phyloP scores from a whole-genome alignment of 331 rosid genomes.

The Acacia pycnantha region DNA sequence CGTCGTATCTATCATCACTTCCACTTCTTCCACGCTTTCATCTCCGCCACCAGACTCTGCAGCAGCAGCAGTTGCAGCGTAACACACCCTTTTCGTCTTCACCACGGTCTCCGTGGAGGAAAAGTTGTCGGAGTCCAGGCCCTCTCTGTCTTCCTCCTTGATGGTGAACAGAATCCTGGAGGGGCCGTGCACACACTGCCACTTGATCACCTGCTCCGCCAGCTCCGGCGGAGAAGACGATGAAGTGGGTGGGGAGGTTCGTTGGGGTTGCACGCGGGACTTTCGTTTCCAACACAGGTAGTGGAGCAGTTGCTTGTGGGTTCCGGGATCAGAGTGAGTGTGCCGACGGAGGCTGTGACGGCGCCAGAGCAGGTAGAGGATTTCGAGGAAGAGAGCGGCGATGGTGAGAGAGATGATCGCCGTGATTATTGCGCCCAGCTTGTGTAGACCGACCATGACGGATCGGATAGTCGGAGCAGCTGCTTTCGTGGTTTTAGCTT shows the following conservation, averaged over 20 bases:
- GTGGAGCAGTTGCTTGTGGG: conserved; percentile 19
- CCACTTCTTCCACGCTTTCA: conserved; percentile 21
- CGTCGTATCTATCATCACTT: conserved; percentile 44
- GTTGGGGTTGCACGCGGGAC: conserved; percentile 62
- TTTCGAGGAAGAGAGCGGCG: conserved; percentile 43
- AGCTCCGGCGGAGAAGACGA: conserved; percentile 33
- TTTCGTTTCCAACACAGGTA: conserved; percentile 37
- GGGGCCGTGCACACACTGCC: conserved; percentile 47
- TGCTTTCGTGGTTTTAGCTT: background rate
- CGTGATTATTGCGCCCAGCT: conserved; percentile 46
- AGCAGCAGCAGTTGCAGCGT: background rate
- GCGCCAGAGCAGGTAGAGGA: conserved; percentile 56
- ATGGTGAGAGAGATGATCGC: conserved; percentile 47
- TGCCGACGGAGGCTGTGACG: conserved; percentile 40
- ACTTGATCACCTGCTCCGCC: conserved; percentile 57
- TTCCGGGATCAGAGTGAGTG: background rate
- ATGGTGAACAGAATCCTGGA: conserved; percentile 74
- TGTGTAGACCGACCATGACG: conserved; percentile 52
- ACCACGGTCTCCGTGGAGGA: conserved; percentile 29
- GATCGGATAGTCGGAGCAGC: background rate
- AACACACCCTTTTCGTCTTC: conserved; percentile 15
- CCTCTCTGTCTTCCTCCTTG: conserved; percentile 66
- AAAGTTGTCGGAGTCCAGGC: conserved; percentile 42
- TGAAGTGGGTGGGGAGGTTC: conserved; percentile 26
- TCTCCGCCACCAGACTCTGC: background rate